Conservation (phyloP, 1,139 yeast genomes). For the Blastobotrys ciferrii region DNA sequence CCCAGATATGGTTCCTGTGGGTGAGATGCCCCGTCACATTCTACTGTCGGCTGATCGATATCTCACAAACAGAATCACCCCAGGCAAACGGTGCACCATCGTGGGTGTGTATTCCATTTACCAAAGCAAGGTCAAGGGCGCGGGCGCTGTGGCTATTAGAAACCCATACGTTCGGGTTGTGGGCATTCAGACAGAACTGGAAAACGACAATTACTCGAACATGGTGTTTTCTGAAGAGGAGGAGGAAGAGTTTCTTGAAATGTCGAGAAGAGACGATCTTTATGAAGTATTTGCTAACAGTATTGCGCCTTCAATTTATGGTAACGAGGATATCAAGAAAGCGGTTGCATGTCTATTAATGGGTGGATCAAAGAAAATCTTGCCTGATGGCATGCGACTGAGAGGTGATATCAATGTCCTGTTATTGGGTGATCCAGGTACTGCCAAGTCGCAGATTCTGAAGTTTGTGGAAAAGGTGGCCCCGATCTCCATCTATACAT, state of each 20-base stretch:
- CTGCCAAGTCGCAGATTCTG: slow-evolving; percentile 93
- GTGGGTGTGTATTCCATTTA: slow-evolving; percentile 91
- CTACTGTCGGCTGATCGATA: slow-evolving; percentile 85
- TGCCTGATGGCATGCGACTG: slow-evolving; percentile 95
- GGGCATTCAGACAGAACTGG: slow-evolving; percentile 82
- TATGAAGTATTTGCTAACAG: slow-evolving; percentile 83
- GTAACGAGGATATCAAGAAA: slow-evolving; percentile 87
- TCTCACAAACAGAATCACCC: slow-evolving; percentile 84
- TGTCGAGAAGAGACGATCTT: slow-evolving; percentile 79
- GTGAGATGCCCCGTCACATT: slow-evolving; percentile 97
- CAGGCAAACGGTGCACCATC: slow-evolving; percentile 91
- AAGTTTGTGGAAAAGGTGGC: slow-evolving; percentile 94
- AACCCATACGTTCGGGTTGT: slow-evolving; percentile 86
- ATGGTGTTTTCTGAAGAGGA: slow-evolving; percentile 86
- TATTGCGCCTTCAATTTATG: slow-evolving; percentile 96
- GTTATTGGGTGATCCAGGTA: slow-evolving; percentile 96
- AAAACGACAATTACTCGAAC: slow-evolving; percentile 63
- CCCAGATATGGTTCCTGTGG: slow-evolving; percentile 98
- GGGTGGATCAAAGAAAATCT: slow-evolving; percentile 90
- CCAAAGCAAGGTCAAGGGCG: slow-evolving; percentile 56
- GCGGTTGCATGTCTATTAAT: slow-evolving; percentile 87
- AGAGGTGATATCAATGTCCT: slow-evolving; percentile 97
- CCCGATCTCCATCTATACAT: slow-evolving; percentile 92
- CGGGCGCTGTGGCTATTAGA: slow-evolving; percentile 79
- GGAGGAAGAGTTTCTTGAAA: slow-evolving; percentile 80